Evolutionary conservation across 208 protist genomes (phyloP), one percentile per base, ranked within the genome.

Genomic region (Porcisia hertigi): DNA sequence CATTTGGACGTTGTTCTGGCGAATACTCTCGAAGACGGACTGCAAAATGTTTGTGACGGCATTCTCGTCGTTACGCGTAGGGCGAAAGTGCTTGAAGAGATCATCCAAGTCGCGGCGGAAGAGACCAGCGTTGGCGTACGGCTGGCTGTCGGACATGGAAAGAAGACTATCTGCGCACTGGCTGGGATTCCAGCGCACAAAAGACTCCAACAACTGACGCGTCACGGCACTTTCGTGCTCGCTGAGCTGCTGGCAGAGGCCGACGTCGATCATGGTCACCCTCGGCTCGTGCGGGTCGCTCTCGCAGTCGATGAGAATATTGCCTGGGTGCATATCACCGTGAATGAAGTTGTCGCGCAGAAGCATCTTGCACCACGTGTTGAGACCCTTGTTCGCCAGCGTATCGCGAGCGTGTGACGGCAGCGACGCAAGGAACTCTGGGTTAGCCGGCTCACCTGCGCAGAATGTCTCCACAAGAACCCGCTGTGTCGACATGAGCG

Each of bases 241-340:
- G 11, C 80, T 87, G 43, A 98, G 91, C 71, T 92, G 87, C 87
- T 98, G 94, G 76, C 92, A 97, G 11, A 98, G 85, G 25, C 94
- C 94, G 1, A 95, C 92, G 69, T 98, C 94, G 64, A 98, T 96
- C 64, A 98, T 85, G 20, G 88, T 93, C 14, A 97, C 86, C 67
- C 69, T 85, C 55, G 94, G 94, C 25, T 90, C 79, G 75, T 95
- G 91, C 43, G 84, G 81, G 74, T 97, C 88, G 36, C 71, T 75
- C 5, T 85, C 83, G 66, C 77, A 84, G 75, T 97, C 91, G 66
- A 98, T 96, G 34, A 98, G 76, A 59, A 98, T 96, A 83, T 98
- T 98, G 60, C 95, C 95, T 5, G 95, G 95, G 79, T 98, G 95
- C 93, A 98, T 95, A 66, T 98, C 95, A 14, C 93, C 95, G 81